Evolutionary conservation across 345 rosid genomes (phyloP).

Genomic region (Gynandropsis gynandra): DNA sequence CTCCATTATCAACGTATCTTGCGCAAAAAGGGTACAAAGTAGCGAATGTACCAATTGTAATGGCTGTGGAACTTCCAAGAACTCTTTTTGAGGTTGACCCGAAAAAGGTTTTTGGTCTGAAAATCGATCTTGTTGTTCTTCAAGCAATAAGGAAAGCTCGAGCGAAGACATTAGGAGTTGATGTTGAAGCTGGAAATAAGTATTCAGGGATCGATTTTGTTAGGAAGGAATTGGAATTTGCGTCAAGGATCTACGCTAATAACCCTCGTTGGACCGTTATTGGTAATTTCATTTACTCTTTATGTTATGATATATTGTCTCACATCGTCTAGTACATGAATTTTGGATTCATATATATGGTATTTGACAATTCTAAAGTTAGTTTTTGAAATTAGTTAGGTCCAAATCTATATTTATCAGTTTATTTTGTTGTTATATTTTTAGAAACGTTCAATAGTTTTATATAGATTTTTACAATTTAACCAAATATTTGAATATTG

Average conservation of each 20-base stretch:
- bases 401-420: too few species aligned
- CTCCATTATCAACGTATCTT: constrained; percentile 71
- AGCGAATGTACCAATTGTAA: constrained; percentile 79
- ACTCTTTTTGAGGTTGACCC: constrained; percentile 63
- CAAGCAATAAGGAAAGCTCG: constrained; percentile 69
- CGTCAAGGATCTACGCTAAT: constrained; percentile 44
- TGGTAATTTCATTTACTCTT: constrained; percentile 35
- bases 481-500: too few species aligned
- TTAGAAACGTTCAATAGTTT: too few species aligned
- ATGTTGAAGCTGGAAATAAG: constrained; percentile 42
- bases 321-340: too few species aligned
- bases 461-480: too few species aligned
- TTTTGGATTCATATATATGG: too few species aligned
- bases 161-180: constrained; percentile 64
- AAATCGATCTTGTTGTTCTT: constrained; percentile 55
- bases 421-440: too few species aligned
- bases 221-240: constrained; percentile 58
- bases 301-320: too few species aligned
- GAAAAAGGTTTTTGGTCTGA: constrained; percentile 68
- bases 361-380: too few species aligned
- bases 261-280: constrained; percentile 85
- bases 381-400: too few species aligned
- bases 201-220: constrained; percentile 85
- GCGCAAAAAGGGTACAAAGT: constrained; percentile 88
- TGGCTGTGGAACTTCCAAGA: constrained; percentile 62